Evolutionary conservation across 2,329 filamentous ascomycete species (phyloP), one percentile per base, ranked within the genome.

Genomic region (Stagonosporopsis rhizophila): DNA sequence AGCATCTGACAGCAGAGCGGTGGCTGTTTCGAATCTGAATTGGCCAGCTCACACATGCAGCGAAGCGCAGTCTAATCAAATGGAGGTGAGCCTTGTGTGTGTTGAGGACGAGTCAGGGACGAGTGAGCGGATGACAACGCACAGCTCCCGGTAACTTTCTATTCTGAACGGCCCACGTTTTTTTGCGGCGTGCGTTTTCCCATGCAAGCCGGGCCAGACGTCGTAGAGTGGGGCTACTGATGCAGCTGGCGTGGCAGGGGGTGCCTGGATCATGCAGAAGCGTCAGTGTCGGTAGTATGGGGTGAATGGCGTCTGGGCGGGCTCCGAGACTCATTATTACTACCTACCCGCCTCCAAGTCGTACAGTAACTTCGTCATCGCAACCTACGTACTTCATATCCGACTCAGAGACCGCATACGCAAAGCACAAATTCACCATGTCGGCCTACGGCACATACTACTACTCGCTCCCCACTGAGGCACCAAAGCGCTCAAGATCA

Each of bases 91-190:
- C 68, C 62, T 62, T 61, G 60, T 65, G 66, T 57, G 62, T 59
- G 56, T 45, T 58, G 45, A 51, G 50, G 59, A 59, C 69, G 69
- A 70, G 65, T 71, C 68, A 69, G 63, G 64, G 41, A 65, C 72
- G 71, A 71, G 72, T 74, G 61, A 71, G 67, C 61, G 67, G 64
- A 69, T 72, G 74, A 77, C 74, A 75, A 70, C 74, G 68, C 70
- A 77, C 67, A 70, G 59, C 64, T 58, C 66, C 67, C 68, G 69
- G 70, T 62, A 57, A 58, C 55, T 52, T 56, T 56, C 59, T 66
- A 68, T 69, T 70, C 63, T 62, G 66, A 71, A 73, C 64, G 70
- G 67, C 69, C 71, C 72, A 74, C 70, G 72, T 72, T 74, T 70
- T 72, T 64, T 70, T 65, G 67, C 66, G 65, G 66, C 70, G 65